These are phyloP conservation scores for Cladosporium cucumerinum DNA, from an alignment of 2,329 filamentous ascomycete genomes.

Conservation along the genomic window DNA sequence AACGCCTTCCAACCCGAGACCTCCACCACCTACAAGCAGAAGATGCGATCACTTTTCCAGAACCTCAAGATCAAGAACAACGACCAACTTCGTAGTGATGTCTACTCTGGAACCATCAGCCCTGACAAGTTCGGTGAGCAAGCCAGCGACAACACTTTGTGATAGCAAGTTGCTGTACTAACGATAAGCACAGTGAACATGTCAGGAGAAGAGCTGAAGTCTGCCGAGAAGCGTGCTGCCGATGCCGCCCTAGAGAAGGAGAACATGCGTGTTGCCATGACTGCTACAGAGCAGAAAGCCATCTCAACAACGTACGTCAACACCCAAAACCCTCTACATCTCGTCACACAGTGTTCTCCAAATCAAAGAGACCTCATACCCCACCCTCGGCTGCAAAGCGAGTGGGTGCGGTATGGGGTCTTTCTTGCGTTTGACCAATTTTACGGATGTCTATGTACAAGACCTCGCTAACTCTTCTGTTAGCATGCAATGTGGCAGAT, in stretches of 20 bases:
- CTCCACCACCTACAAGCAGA: conserved; percentile 71
- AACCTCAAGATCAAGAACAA: conserved; percentile 95
- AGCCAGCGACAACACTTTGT: not conserved
- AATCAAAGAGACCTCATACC: conserved; percentile 23
- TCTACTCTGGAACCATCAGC: conserved; percentile 70
- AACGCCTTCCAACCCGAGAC: conserved; percentile 66
- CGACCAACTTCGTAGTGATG: conserved; percentile 67
- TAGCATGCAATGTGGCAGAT: conserved; percentile 84
- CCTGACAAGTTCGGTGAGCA: conserved; percentile 59
- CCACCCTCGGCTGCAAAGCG: conserved; percentile 16
- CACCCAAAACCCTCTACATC: not conserved
- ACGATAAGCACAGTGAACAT: conserved; percentile 59
- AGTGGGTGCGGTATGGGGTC: conserved; percentile 27
- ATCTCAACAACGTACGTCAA: conserved; percentile 49
- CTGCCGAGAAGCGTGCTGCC: conserved; percentile 71
- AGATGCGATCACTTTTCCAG: conserved; percentile 88
- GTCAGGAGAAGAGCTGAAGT: conserved; percentile 88
- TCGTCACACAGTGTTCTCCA: not conserved
- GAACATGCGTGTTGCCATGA: conserved; percentile 97
- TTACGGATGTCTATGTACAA: not conserved
- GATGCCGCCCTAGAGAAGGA: conserved; percentile 77
- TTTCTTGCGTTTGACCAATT: conserved; percentile 30
- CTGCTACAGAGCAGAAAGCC: conserved; percentile 84
- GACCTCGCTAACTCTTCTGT: conserved; percentile 47
- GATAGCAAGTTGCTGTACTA: not conserved